Conservation (phyloP, 306 rosid species). For the Quercus dentata region DNA sequence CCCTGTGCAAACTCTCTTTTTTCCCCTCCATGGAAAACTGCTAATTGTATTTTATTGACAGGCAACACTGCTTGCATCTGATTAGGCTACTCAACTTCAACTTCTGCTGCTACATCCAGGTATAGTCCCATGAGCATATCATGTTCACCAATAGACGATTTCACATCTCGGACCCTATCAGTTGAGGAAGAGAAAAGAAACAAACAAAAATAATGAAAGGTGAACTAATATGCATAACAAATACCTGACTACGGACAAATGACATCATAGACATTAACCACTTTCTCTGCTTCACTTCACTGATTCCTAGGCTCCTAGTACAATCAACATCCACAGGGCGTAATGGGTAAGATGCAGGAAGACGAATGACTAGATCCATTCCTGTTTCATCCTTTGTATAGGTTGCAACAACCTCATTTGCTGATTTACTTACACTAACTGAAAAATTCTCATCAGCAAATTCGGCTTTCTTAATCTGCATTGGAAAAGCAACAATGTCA, state of each 20-base stretch:
- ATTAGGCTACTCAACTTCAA: slow-evolving; percentile 3
- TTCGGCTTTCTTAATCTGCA: slow-evolving; percentile 87
- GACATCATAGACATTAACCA: slow-evolving; percentile 96
- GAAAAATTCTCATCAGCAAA: slow-evolving; percentile 81
- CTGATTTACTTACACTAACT: slow-evolving; percentile 86
- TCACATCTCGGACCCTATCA: not conserved
- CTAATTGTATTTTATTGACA: not conserved
- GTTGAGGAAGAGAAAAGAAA: not conserved
- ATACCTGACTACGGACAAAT: slow-evolving; percentile 93
- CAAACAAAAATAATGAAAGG: slow-evolving; percentile 2
- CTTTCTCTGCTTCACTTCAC: slow-evolving; percentile 87
- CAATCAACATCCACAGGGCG: slow-evolving; percentile 92
- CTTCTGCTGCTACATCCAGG: not conserved
- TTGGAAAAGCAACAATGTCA: slow-evolving; percentile 18
- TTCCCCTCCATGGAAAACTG: not conserved
- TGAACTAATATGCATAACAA: slow-evolving; percentile 8
- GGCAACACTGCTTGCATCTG: not conserved
- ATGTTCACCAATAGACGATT: not conserved
- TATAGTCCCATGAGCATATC: too few species aligned
- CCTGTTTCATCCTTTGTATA: slow-evolving; percentile 97
- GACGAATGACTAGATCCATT: slow-evolving; percentile 90
- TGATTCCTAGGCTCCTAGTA: slow-evolving; percentile 83
- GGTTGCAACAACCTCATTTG: slow-evolving; percentile 94
- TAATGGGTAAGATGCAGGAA: slow-evolving; percentile 90
- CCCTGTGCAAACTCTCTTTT: not conserved